These are phyloP conservation scores for Sclerotiophoma versabilis DNA, from an alignment of 2,329 filamentous ascomycete genomes.

Conservation along the genomic window DNA sequence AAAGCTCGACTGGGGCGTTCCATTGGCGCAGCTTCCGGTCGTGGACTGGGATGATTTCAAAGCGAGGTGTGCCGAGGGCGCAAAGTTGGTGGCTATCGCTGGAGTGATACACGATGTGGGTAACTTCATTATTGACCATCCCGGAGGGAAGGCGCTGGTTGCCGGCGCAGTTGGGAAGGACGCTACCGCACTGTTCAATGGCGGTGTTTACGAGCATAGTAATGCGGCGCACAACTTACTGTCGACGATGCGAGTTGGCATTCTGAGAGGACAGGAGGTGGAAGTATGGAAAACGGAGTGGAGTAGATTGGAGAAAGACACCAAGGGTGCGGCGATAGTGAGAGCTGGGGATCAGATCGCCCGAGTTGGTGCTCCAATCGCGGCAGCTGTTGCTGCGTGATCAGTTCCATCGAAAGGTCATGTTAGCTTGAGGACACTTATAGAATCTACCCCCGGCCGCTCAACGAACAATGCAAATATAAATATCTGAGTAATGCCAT, in stretches of 20 bases:
- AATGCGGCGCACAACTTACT: conserved; percentile 52
- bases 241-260: conserved; percentile 49
- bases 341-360: conserved; percentile 83
- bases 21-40: conserved; percentile 47
- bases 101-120: conserved; percentile 50
- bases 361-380: conserved; percentile 75
- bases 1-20: conserved; percentile 49
- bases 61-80: conserved; percentile 36
- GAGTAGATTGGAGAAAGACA: conserved; percentile 71
- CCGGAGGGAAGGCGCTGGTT: conserved; percentile 49
- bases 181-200: conserved; percentile 50
- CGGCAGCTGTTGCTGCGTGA: conserved; percentile 81
- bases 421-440: too few species aligned
- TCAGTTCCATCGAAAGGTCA: too few species aligned
- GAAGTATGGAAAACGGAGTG: conserved; percentile 49
- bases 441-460: too few species aligned
- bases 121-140: conserved; percentile 48
- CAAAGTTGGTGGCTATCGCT: conserved; percentile 44
- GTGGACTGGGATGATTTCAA: conserved; percentile 50
- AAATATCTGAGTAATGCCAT: too few species aligned
- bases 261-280: conserved; percentile 49
- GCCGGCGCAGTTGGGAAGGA: conserved; percentile 48
- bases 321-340: conserved; percentile 76
- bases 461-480: too few species aligned
- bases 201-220: conserved; percentile 50